A percentile compares a stretch with the other conserved stretches of the same genome.
Evolutionary conservation across 352 stramenopile species (phyloP).

Genomic region (Pythium phragmitis): DNA sequence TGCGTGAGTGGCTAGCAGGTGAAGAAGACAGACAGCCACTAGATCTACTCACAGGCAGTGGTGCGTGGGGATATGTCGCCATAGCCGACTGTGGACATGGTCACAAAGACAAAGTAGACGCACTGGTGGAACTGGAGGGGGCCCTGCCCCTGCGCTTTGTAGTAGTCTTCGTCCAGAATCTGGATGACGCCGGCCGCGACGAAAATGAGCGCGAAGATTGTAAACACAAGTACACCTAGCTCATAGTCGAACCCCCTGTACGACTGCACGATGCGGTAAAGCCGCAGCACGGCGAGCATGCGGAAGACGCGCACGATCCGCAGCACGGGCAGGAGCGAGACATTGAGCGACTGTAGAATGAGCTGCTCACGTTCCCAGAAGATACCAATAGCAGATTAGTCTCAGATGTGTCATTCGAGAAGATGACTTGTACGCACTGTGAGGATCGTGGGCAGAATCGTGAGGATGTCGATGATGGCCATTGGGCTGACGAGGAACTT

Average conservation of each 20-base stretch:
- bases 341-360: constrained; percentile 35
- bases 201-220: constrained; percentile 56
- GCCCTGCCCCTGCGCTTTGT: constrained; percentile 17
- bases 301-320: constrained; percentile 59
- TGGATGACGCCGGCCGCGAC: constrained; percentile 58
- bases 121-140: constrained; percentile 58
- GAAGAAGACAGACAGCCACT: too few species aligned
- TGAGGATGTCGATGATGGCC: constrained; percentile 56
- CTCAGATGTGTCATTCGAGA: too few species aligned
- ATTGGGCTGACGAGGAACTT: constrained; percentile 50
- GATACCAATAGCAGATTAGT: neutral
- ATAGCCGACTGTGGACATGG: constrained; percentile 60
- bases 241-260: constrained; percentile 65
- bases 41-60: constrained; percentile 35
- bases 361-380: constrained; percentile 20
- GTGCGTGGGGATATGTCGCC: constrained; percentile 57
- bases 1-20: too few species aligned
- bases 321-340: constrained; percentile 44
- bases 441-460: constrained; percentile 45
- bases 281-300: constrained; percentile 48
- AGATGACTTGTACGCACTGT: constrained; percentile 25
- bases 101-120: constrained; percentile 73
- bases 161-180: constrained; percentile 57
- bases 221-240: constrained; percentile 54
- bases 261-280: constrained; percentile 55